Percentiles rank a stretch among this genome's conserved stretches.
Conservation (phyloP, 1,284 basidiomycete genomes). For the Apiotrichum gamsii region DNA sequence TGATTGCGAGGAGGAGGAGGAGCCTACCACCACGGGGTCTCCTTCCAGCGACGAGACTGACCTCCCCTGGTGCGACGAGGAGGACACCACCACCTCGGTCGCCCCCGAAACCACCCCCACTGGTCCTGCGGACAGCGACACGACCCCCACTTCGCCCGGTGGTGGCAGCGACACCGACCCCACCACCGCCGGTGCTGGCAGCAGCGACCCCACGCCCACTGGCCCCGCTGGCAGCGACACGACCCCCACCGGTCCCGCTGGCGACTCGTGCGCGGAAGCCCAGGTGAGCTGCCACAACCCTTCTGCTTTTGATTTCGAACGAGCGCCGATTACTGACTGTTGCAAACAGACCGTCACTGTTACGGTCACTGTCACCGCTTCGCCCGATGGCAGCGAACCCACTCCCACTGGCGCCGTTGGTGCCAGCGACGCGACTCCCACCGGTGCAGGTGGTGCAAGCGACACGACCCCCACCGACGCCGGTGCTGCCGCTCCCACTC, state of each 20-base stretch:
- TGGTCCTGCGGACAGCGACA: not conserved
- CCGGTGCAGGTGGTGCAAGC: not conserved
- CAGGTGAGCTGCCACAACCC: too few species aligned
- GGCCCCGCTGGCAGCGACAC: conserved; percentile 25
- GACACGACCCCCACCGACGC: not conserved
- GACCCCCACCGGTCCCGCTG: conserved; percentile 3
- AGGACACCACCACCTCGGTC: not conserved
- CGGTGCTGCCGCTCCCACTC: not conserved
- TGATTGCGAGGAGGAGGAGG: not conserved
- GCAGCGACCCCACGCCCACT: not conserved
- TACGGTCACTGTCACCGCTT: conserved; percentile 2
- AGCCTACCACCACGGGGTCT: not conserved
- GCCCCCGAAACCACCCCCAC: not conserved
- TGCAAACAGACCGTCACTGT: not conserved
- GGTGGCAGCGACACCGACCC: not conserved
- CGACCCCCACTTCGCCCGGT: not conserved
- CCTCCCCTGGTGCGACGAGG: conserved; percentile 15
- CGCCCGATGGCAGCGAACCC: not conserved
- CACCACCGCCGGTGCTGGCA: not conserved
- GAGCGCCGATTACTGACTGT: too few species aligned
- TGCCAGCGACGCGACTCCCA: not conserved
- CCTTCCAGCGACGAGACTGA: conserved; percentile 4
- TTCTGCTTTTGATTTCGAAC: too few species aligned
- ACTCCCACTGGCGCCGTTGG: not conserved
- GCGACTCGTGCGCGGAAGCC: not conserved